Evolutionary conservation across 169 alveolate genomes (phyloP), one percentile per base, ranked within the genome.

Genomic region (Eimeria brunetti): DNA sequence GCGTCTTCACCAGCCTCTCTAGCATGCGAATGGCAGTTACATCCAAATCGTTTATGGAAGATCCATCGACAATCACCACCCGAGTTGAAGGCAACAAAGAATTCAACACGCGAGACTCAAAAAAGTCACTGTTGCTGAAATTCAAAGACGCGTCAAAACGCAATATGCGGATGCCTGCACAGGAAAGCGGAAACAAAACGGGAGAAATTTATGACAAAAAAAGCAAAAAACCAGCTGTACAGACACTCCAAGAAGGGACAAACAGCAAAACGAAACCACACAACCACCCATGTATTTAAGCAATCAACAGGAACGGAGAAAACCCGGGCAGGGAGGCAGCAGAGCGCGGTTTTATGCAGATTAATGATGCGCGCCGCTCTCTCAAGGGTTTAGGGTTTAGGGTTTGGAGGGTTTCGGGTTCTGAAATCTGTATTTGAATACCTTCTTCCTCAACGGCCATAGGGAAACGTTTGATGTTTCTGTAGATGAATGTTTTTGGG

Each of bases 81-180:
- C 94, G 92, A 18, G 91, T 91, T 9, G 76, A 38, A 46, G 88
- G 91, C 96, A 88, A 58, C 80, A 78, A 36, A n/a, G 58, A 64
- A 30, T 93, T 91, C 67, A 78, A 44, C 49, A 96, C 91, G 24
- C 91, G 85, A 9, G 83, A 33, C 85, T 94, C 95, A n/a, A 96
- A 94, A 85, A 62, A 96, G 64, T 76, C 96, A 62, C 94, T 84
- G 89, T 96, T 96, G 84, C 95, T 88, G 95, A 96, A 96, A 81
- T 96, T 94, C 69, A 96, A 88, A 9, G 97, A 92, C 27, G 97
- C 97, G 92, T 94, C 96, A 69, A 96, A 93, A 30, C 96, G 97
- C 75, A 96, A 46, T n/a, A 96, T 88, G 41, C 88, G 76, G 94
- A 96, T 94, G 41, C 96, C 96, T 95, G 81, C 11, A 36, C 18